Evolutionary conservation across 208 protist genomes (phyloP).

Genomic region (Blastocrithidia nonstop): DNA sequence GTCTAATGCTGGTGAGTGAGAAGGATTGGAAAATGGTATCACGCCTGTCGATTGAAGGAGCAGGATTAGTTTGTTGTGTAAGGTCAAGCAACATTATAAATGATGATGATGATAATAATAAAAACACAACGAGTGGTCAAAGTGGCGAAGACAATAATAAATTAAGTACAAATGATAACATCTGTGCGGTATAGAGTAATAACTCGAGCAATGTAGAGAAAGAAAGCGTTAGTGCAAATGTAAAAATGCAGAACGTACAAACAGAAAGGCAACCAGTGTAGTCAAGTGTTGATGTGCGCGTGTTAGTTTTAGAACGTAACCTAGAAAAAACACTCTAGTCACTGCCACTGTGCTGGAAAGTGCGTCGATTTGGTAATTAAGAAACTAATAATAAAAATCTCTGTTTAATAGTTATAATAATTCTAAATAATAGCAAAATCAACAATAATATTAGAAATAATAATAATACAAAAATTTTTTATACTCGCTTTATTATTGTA

Average conservation of each 20-base stretch:
- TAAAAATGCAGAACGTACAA: conserved; percentile 52
- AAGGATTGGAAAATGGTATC: too few species aligned
- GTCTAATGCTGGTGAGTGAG: background rate
- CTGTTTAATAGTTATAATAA: conserved; percentile 5
- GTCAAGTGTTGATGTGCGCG: conserved; percentile 19
- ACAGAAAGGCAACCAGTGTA: conserved; percentile 53
- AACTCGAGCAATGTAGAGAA: background rate
- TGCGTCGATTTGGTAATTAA: conserved; percentile 84
- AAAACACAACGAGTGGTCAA: background rate
- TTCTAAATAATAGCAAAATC: background rate
- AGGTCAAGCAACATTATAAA: too few species aligned
- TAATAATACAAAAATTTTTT: background rate
- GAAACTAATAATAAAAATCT: background rate
- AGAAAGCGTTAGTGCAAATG: conserved; percentile 15
- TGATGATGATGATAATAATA: background rate
- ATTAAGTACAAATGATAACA: background rate
- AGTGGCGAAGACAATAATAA: background rate
- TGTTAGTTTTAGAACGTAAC: conserved; percentile 68
- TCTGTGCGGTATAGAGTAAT: background rate
- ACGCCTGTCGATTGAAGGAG: too few species aligned
- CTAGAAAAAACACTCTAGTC: conserved; percentile 62
- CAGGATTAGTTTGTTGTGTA: too few species aligned
- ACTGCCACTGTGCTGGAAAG: conserved; percentile 79
- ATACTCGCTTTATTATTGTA: background rate
- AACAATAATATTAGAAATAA: background rate